Evolutionary conservation across 805 yeast genomes (phyloP).

Genomic region (Candida pseudofarinosa): DNA sequence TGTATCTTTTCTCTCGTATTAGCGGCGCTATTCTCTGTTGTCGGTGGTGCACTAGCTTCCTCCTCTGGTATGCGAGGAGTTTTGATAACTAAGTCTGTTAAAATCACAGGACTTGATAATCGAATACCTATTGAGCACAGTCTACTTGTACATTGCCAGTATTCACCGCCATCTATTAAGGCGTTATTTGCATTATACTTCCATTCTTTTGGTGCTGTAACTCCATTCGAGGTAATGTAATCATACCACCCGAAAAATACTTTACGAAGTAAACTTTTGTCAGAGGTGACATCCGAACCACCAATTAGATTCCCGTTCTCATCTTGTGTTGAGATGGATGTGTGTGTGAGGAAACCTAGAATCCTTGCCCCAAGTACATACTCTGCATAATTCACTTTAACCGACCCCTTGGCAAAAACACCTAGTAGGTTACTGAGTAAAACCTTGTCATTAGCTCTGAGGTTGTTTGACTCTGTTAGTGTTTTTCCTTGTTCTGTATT

Average conservation of each 20-base stretch:
- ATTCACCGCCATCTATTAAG: slow-evolving; percentile 28
- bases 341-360: slow-evolving; percentile 33
- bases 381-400: slow-evolving; percentile 38
- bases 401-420: slow-evolving; percentile 28
- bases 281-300: slow-evolving; percentile 10
- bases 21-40: neutral
- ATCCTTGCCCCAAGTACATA: slow-evolving; percentile 36
- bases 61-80: slow-evolving; percentile 7
- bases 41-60: neutral
- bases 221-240: slow-evolving; percentile 20
- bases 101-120: slow-evolving; percentile 25
- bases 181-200: slow-evolving; percentile 37
- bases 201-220: slow-evolving; percentile 20
- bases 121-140: slow-evolving; percentile 34
- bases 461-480: slow-evolving; percentile 5
- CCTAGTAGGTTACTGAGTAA: slow-evolving; percentile 28
- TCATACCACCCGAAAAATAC: slow-evolving; percentile 40
- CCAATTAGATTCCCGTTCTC: neutral
- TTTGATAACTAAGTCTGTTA: slow-evolving; percentile 32
- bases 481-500: slow-evolving; percentile 2
- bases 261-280: slow-evolving; percentile 21
- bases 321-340: slow-evolving; percentile 1
- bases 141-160: slow-evolving; percentile 30
- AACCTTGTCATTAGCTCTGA: slow-evolving; percentile 17
- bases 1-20: neutral